These are phyloP conservation scores for Sergeia podlipaevii DNA, from an alignment of 208 protist genomes.

Conservation along the genomic window DNA sequence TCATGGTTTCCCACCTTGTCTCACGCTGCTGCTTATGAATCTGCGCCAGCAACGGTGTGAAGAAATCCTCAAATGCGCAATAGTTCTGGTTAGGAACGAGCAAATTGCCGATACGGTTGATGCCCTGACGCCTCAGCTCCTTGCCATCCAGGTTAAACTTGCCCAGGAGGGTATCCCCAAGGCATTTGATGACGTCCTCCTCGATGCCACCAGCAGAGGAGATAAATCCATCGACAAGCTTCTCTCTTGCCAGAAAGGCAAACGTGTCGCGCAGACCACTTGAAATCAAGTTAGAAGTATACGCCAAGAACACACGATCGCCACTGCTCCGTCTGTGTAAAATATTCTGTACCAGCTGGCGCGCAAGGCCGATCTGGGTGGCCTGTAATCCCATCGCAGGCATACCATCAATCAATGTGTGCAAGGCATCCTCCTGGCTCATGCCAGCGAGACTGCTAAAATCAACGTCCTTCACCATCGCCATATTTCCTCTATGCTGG, in stretches of 20 bases:
- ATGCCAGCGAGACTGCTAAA: slow-evolving; percentile 39
- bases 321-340: slow-evolving; percentile 40
- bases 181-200: slow-evolving; percentile 99
- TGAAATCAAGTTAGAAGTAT: slow-evolving; percentile 99
- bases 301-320: slow-evolving; percentile 97
- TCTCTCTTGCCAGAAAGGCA: slow-evolving; percentile 95
- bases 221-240: slow-evolving; percentile 97
- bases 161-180: slow-evolving; percentile 94
- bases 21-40: slow-evolving; percentile 91
- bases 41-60: slow-evolving; percentile 96
- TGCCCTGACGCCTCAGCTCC: slow-evolving; percentile 78
- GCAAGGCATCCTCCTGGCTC: slow-evolving; percentile 50
- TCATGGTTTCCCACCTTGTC: slow-evolving; percentile 53
- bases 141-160: slow-evolving; percentile 93
- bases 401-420: slow-evolving; percentile 34
- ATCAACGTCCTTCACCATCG: slow-evolving; percentile 37
- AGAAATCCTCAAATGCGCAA: slow-evolving; percentile 99
- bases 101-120: slow-evolving; percentile 99
- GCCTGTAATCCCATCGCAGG: slow-evolving; percentile 65
- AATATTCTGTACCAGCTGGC: slow-evolving; percentile 52
- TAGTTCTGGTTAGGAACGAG: slow-evolving; percentile 99
- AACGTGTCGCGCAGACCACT: slow-evolving; percentile 98
- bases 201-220: slow-evolving; percentile 99
- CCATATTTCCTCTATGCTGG: too few relatives aligned
- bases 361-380: slow-evolving; percentile 67